Evolutionary conservation across 805 yeast species (phyloP), one percentile per base, ranked within the genome.

Genomic region (Teunomyces aglyptinius): DNA sequence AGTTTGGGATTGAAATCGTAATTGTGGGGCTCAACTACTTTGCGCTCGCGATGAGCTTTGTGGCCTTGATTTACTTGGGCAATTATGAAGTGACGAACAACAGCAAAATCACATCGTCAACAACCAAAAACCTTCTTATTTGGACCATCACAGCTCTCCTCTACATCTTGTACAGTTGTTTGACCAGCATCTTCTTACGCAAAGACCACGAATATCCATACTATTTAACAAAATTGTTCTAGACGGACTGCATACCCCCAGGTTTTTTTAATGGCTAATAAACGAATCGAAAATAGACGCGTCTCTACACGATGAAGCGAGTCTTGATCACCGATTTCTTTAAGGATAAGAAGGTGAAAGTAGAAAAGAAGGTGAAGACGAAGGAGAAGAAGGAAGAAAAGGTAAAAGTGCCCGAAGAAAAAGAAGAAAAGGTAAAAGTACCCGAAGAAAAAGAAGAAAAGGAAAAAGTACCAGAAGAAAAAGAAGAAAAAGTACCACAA

Each of bases 1-100:
- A 86, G 64, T 81, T 85, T 63, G 92, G 94, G 0, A 64, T 78
- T 3, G 95, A 87, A 58, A 73, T 82, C 3, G 57, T 81, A 4
- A 60, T 83, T 2, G 76, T 85, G 6, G 75, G 79, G 2, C 60
- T 56, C 1, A 68, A 78, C 51, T 87, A 86, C 55, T 51, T 75
- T 5, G 53, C 64, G 0, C 67, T 86, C 52, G 79, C 77, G 0
- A 43, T 63, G 0, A 49, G 73, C 4, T 43, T 78, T n/a, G 55
- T 78, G 8, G 44, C 58, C 0, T 60, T 86, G 38, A 67, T 78
- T 4, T 58, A 64, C 20, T 51, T 57, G 46, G 82, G 65, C 57
- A 44, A 48, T 6, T 68, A 68, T 52, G 51, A 59, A 39, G 57
- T 63, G n/a, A 51, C 58, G 12, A 46, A 43, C 3, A 32, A 45